A percentile compares a stretch with the other conserved stretches of the same genome.
Evolutionary conservation across 768 basidiomycete species (phyloP).

Genomic region (Pleurotus giganteus): DNA sequence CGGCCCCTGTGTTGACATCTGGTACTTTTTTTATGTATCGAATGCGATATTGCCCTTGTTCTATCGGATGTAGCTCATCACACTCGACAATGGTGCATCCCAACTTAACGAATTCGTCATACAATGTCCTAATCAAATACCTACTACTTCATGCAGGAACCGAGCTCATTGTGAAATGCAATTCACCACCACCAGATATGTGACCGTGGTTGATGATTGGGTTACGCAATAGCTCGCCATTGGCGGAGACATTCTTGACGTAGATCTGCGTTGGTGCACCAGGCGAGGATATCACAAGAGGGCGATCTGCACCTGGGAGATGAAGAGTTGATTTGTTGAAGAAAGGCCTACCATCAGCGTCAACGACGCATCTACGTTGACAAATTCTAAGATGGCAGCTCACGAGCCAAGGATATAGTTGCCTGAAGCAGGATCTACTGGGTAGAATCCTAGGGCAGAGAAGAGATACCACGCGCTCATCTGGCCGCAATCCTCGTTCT

Average conservation of each 20-base stretch:
- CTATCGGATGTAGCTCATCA: no score
- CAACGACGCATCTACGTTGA: neutral
- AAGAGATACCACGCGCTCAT: slow-evolving; percentile 90
- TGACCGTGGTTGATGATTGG: slow-evolving; percentile 63
- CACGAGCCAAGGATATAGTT: slow-evolving; percentile 76
- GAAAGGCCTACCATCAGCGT: slow-evolving; percentile 37
- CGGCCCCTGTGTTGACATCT: no score
- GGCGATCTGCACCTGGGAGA: slow-evolving; percentile 39
- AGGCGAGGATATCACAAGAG: slow-evolving; percentile 50
- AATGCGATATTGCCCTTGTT: no score
- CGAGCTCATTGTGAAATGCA: slow-evolving; percentile 65
- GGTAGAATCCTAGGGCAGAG: slow-evolving; percentile 79
- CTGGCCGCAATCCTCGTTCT: slow-evolving; percentile 89
- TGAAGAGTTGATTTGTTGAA: slow-evolving; percentile 52
- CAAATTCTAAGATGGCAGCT: slow-evolving; percentile 17
- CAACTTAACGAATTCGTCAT: no score
- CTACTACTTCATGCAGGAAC: neutral
- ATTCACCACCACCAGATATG: slow-evolving; percentile 51
- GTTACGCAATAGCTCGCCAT: slow-evolving; percentile 39
- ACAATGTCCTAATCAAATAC: no score
- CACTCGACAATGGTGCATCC: no score
- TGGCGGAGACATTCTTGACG: slow-evolving; percentile 55
- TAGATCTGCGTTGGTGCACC: slow-evolving; percentile 62
- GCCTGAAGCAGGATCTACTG: slow-evolving; percentile 74
- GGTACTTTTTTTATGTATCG: no score